Percentiles rank a stretch among this genome's conserved stretches.
phyloP scores from a whole-genome alignment of 108 stramenopile genomes.

The Skeletonema tropicum region DNA sequence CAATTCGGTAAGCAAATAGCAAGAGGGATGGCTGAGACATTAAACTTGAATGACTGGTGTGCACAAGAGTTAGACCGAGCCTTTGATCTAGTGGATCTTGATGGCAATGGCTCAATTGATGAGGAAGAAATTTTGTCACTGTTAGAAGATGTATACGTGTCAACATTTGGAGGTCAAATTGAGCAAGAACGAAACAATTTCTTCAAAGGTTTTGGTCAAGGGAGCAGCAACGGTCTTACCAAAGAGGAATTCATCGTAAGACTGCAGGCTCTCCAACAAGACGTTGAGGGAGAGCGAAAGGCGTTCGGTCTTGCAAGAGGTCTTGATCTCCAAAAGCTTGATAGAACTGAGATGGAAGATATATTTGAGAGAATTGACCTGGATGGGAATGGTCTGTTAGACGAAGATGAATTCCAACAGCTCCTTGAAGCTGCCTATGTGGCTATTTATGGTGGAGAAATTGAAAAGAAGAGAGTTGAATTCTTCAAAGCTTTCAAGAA shows the following conservation, averaged over 20 bases:
- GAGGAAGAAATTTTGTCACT: conserved; percentile 27
- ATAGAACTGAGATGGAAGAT: conserved; percentile 28
- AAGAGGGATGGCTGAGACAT: conserved; percentile 25
- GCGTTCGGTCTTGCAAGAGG: conserved; percentile 49
- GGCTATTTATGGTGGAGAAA: conserved; percentile 38
- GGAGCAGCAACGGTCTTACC: conserved; percentile 25
- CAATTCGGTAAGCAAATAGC: conserved; percentile 41
- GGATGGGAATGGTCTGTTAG: conserved; percentile 35
- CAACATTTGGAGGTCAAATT: conserved; percentile 40
- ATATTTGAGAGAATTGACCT: conserved; percentile 34
- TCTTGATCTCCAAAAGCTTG: conserved; percentile 13
- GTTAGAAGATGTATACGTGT: conserved; percentile 37
- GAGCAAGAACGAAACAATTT: conserved; percentile 46
- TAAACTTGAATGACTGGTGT: conserved; percentile 38
- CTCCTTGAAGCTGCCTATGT: conserved; percentile 39
- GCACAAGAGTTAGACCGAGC: conserved; percentile 30
- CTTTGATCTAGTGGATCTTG: conserved; percentile 33
- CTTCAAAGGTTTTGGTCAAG: conserved; percentile 36
- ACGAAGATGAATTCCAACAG: conserved; percentile 39
- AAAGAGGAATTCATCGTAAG: conserved; percentile 36
- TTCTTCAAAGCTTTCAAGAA: conserved; percentile 35
- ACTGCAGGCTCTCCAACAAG: conserved; percentile 34
- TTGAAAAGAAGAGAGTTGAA: conserved; percentile 38
- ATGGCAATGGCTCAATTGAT: conserved; percentile 46
- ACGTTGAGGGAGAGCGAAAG: conserved; percentile 40